phyloP scores from a whole-genome alignment of 2,329 filamentous ascomycete genomes.

The Fonsecaea nubica region DNA sequence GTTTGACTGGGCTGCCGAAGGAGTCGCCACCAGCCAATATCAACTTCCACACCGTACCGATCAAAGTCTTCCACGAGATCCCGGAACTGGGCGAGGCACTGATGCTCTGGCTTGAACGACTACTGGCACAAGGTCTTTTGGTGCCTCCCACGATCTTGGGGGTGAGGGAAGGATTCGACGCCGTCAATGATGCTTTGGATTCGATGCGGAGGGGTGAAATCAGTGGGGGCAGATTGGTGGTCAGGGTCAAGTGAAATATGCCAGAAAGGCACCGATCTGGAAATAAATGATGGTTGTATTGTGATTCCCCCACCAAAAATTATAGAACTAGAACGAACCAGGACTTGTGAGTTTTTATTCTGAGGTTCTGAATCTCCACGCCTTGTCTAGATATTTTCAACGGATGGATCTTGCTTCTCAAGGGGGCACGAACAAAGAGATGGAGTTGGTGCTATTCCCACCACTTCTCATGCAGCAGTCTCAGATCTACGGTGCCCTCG shows the following conservation, averaged over 20 bases:
- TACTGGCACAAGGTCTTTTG: slow-evolving; percentile 63
- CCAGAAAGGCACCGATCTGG: background rate
- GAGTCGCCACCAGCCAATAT: slow-evolving; percentile 44
- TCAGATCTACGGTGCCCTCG: slow-evolving; percentile 29
- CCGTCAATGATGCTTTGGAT: slow-evolving; percentile 72
- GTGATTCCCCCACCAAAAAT: background rate
- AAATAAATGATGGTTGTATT: background rate
- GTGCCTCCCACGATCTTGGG: slow-evolving; percentile 69
- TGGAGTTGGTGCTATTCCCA: slow-evolving; percentile 17
- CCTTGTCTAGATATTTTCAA: background rate
- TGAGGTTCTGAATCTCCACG: too few relatives aligned
- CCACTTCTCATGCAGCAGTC: slow-evolving; percentile 35
- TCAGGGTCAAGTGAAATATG: slow-evolving; percentile 44
- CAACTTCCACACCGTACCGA: slow-evolving; percentile 69
- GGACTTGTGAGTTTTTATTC: background rate
- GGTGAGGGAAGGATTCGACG: slow-evolving; percentile 67
- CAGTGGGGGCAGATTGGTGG: slow-evolving; percentile 72
- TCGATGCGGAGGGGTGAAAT: slow-evolving; percentile 69
- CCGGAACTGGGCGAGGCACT: slow-evolving; percentile 67
- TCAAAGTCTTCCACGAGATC: slow-evolving; percentile 76
- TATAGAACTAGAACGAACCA: background rate
- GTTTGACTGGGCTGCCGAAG: slow-evolving; percentile 72
- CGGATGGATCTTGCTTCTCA: background rate
- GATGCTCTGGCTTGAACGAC: slow-evolving; percentile 69
- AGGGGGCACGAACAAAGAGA: background rate